phyloP scores from a whole-genome alignment of 306 rosid genomes.

The Malus orientalis region DNA sequence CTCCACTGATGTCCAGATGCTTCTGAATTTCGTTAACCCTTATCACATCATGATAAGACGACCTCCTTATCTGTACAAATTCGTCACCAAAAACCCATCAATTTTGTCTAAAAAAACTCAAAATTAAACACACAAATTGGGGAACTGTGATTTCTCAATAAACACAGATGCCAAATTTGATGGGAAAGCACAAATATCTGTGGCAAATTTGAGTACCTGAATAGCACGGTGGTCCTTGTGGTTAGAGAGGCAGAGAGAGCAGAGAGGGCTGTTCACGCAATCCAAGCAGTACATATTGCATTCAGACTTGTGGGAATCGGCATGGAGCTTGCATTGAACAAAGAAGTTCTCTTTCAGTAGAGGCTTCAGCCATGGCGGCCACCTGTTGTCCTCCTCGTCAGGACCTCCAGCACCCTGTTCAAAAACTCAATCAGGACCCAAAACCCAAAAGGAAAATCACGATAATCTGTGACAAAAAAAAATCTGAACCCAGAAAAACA shows the following conservation, averaged over 20 bases:
- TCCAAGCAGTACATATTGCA: constrained; percentile 98
- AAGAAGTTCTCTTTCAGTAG: constrained; percentile 73
- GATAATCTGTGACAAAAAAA: neutral
- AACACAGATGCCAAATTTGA: neutral
- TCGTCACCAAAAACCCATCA: neutral
- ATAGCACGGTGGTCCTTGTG: constrained; percentile 90
- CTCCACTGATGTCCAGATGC: constrained; percentile 79
- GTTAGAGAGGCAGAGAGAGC: constrained; percentile 73
- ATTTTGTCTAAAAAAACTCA: neutral
- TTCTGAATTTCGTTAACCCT: constrained; percentile 94
- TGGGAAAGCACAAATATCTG: neutral
- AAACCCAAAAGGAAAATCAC: neutral
- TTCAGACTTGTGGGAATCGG: constrained; percentile 92
- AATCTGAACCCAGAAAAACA: neutral
- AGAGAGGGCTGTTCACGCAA: constrained; percentile 87
- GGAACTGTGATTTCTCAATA: neutral
- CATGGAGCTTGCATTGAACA: constrained; percentile 87
- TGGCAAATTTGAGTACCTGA: constrained; percentile 40
- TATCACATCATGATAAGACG: constrained; percentile 94
- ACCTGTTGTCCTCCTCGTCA: constrained; percentile 73
- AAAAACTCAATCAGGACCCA: constrained; percentile 9
- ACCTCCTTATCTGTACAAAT: constrained; percentile 64
- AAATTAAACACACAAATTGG: neutral
- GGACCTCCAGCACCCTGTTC: constrained; percentile 88
- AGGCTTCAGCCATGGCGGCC: constrained; percentile 99